Conservation (phyloP, 2,329 filamentous ascomycete genomes). For the Curvularia verruculosa region DNA sequence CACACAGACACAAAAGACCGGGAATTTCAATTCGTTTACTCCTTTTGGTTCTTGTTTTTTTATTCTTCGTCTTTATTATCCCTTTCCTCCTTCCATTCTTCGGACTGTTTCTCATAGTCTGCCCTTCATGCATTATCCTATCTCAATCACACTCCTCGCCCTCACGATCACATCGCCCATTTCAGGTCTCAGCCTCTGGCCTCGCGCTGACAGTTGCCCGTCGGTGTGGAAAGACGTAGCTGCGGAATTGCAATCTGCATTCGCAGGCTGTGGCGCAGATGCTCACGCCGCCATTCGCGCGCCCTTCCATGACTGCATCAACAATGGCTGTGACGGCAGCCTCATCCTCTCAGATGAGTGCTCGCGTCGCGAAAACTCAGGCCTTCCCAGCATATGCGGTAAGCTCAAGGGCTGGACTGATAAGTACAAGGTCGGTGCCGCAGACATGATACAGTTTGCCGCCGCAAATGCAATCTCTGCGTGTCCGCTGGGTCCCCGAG, state of each 20-base stretch:
- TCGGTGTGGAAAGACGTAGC: conserved; percentile 27
- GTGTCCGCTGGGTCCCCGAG: conserved; percentile 32
- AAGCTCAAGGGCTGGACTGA: conserved; percentile 47
- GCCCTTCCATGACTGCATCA: conserved; percentile 40
- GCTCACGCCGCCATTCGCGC: conserved; percentile 33
- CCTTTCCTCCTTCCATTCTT: neutral
- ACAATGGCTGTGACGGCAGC: conserved; percentile 36
- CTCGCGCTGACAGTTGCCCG: conserved; percentile 24
- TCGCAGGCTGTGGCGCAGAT: conserved; percentile 26
- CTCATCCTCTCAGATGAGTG: conserved; percentile 36
- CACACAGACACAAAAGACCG: neutral
- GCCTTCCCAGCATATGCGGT: conserved; percentile 51
- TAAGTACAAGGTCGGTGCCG: conserved; percentile 44
- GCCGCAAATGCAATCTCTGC: conserved; percentile 29
- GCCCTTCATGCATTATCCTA: conserved; percentile 1
- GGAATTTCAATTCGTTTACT: neutral
- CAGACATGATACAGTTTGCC: conserved; percentile 40
- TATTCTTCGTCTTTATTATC: neutral
- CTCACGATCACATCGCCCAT: conserved; percentile 2
- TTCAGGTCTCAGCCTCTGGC: conserved; percentile 4
- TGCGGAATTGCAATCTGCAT: conserved; percentile 22
- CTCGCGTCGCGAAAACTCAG: conserved; percentile 49
- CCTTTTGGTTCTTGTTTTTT: neutral
- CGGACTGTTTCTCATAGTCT: neutral
- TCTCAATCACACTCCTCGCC: neutral